phyloP scores from a whole-genome alignment of 768 basidiomycete species.

The Strobilomyces confusus region DNA sequence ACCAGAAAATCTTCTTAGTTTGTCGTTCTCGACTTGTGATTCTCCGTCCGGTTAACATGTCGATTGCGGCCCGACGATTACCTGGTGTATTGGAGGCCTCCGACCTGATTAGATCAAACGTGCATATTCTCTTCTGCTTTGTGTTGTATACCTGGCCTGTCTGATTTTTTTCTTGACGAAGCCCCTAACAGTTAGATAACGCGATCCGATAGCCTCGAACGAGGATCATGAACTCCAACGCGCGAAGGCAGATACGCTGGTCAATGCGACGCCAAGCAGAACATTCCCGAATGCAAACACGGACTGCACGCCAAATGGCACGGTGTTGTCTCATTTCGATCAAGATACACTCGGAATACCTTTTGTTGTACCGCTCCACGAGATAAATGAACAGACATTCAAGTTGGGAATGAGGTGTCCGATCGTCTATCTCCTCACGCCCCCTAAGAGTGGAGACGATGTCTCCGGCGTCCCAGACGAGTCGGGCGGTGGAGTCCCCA shows the following conservation, averaged over 20 bases:
- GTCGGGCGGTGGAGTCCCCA: not conserved
- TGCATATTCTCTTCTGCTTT: too few species aligned
- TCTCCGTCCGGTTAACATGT: constrained; percentile 5
- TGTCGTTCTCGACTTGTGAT: not conserved
- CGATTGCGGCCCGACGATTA: not conserved
- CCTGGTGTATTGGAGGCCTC: not conserved
- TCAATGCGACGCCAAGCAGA: not conserved
- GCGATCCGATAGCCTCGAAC: too few species aligned
- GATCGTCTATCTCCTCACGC: not conserved
- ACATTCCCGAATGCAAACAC: not conserved
- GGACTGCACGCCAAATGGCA: not conserved
- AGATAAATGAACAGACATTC: not conserved
- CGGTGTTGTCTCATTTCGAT: not conserved
- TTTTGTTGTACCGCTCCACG: not conserved
- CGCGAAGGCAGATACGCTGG: not conserved
- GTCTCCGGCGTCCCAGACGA: not conserved
- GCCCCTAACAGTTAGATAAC: too few species aligned
- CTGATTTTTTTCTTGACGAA: too few species aligned
- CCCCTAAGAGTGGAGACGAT: too few species aligned
- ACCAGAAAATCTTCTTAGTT: constrained; percentile 1
- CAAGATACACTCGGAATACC: constrained; percentile 1
- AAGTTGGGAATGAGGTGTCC: not conserved
- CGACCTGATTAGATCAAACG: not conserved
- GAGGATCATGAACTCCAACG: too few species aligned
- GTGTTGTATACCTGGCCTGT: not conserved